Evolutionary conservation across 108 stramenopile genomes (phyloP), one percentile per base, ranked within the genome.

Genomic region (Nannochloropsis salina): DNA sequence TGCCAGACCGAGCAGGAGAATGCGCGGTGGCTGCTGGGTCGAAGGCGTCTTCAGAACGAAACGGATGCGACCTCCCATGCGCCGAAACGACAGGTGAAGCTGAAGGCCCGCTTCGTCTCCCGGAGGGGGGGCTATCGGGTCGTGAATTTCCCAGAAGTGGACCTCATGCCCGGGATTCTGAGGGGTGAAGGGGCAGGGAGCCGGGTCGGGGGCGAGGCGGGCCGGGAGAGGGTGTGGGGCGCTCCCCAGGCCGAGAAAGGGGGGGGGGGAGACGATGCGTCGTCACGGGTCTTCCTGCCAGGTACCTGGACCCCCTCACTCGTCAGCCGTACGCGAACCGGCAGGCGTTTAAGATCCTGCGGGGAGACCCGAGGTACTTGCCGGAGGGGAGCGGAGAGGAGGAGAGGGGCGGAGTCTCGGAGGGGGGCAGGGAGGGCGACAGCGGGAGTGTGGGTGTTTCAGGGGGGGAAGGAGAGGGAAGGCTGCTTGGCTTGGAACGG

Each of bases 281-380:
- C 20, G 21, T 82, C 5, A 82, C 82, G 42, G 82, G 82, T 20
- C 2, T 82, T 15, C 82, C 82, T 82, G 82, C 82, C 42, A 2
- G 44, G 44, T 82, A 82, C 21, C 44, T 82, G 15, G 82, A 82
- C 21, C 82, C 82, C 20, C 82, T 44, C 44, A 82, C 82, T 20
- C 15, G 82, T 5, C 44, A 45, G 42, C 82, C 82, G 20, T 82
- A 82, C 9, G 44, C 42, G 44, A 82, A 82, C 21, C 44, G 44
- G 82, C 5, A 82, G 82, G 82, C 82, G 6, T 82, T 82, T 21
- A 82, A 82, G 44, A 3, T 21, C 5, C 20, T 82, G 21, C 15
- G 82, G 82, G 42, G 20, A 15, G 44, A 82, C 21, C 21, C 61
- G 61, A 15, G n/a, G n/a, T 74, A 74, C n/a, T n/a, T 74, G 61